These are phyloP conservation scores for Rhizopogon rudus DNA, from an alignment of 768 basidiomycete genomes.

Conservation along the genomic window DNA sequence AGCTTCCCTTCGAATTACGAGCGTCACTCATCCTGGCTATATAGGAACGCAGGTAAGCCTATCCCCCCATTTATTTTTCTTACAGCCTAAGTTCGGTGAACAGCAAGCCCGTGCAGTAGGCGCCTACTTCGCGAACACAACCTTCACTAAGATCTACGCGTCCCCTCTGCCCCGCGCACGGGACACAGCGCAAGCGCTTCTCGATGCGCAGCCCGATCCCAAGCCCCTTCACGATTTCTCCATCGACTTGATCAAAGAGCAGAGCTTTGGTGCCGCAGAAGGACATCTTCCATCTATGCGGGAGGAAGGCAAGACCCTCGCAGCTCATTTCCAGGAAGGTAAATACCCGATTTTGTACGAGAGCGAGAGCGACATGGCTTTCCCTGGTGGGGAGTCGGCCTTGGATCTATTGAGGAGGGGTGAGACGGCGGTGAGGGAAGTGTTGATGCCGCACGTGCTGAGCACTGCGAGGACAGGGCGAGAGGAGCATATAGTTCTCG, in stretches of 20 bases:
- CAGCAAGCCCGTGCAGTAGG: constrained; percentile 70
- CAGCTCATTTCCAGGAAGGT: constrained; percentile 47
- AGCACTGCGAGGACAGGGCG: constrained; percentile 34
- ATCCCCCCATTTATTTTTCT: neutral
- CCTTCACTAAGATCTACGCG: constrained; percentile 55
- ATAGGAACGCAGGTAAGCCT: neutral
- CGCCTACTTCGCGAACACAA: constrained; percentile 41
- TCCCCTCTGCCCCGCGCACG: constrained; percentile 64
- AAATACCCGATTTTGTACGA: constrained; percentile 46
- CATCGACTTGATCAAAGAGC: constrained; percentile 46
- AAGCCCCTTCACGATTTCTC: constrained; percentile 45
- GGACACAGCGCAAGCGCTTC: constrained; percentile 55
- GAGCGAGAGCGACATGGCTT: constrained; percentile 33
- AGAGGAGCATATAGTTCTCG: constrained; percentile 53
- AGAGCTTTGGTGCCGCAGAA: constrained; percentile 66
- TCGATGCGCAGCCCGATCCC: constrained; percentile 40
- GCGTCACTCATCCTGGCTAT: neutral
- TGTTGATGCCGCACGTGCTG: constrained; percentile 50
- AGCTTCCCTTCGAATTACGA: neutral
- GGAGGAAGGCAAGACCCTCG: constrained; percentile 26
- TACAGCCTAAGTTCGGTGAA: neutral
- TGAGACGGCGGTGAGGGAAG: constrained; percentile 40
- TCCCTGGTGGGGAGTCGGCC: constrained; percentile 66
- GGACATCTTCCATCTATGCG: constrained; percentile 41
- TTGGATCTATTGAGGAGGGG: constrained; percentile 59